Percentiles rank a stretch among this genome's conserved stretches.
These are phyloP conservation scores for Diospyros kaki DNA, from an alignment of 148 eudicot species.

Conservation along the genomic window DNA sequence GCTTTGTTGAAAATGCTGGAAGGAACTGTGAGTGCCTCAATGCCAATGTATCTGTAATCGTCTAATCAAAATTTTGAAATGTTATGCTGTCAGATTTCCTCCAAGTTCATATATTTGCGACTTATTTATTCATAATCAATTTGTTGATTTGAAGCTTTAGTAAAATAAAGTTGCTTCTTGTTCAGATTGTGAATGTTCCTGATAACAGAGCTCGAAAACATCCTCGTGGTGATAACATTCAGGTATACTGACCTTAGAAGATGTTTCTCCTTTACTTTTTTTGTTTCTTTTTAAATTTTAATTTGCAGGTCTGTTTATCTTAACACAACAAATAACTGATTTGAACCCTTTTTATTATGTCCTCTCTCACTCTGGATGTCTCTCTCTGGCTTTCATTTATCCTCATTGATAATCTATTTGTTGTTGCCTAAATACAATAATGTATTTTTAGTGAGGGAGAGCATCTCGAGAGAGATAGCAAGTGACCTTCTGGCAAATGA, in stretches of 20 bases:
- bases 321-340: neutral
- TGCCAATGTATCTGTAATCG: neutral
- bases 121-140: neutral
- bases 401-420: too few relatives aligned
- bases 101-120: neutral
- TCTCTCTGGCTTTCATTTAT: too few relatives aligned
- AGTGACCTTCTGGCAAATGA: too few relatives aligned
- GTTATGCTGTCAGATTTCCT: slow-evolving; percentile 1
- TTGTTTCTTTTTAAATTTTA: too few relatives aligned
- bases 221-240: slow-evolving; percentile 48
- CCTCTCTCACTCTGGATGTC: neutral
- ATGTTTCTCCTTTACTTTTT: neutral
- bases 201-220: slow-evolving; percentile 48
- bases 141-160: neutral
- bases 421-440: too few relatives aligned
- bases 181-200: slow-evolving; percentile 61
- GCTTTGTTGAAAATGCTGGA: slow-evolving; percentile 43
- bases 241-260: slow-evolving; percentile 21
- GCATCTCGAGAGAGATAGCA: too few relatives aligned
- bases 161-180: slow-evolving; percentile 5
- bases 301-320: neutral
- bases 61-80: neutral
- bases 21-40: slow-evolving; percentile 34
- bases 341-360: neutral
- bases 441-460: too few relatives aligned